phyloP scores from a whole-genome alignment of 805 yeast genomes.

The Lachancea fermentati region DNA sequence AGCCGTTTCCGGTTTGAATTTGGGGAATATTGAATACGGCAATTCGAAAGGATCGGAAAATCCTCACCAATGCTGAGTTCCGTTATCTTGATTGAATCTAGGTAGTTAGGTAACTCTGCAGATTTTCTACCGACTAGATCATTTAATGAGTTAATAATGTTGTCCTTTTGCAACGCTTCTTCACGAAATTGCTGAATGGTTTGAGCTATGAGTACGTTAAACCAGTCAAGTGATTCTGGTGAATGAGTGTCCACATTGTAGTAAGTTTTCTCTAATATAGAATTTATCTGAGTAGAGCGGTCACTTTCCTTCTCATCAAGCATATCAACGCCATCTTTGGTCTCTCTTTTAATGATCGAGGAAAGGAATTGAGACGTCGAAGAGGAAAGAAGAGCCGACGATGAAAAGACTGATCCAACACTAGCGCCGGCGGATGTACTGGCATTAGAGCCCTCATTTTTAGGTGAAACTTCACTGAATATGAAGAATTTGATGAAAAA shows the following conservation, averaged over 20 bases:
- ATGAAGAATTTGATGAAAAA: constrained; percentile 71
- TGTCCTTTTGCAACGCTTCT: constrained; percentile 84
- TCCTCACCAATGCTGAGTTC: constrained; percentile 92
- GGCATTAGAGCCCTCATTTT: constrained; percentile 26
- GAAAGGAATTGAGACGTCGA: constrained; percentile 12
- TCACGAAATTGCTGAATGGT: constrained; percentile 77
- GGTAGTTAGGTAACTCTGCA: constrained; percentile 65
- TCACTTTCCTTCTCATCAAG: constrained; percentile 24
- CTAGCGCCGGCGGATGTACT: constrained; percentile 25
- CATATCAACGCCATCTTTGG: constrained; percentile 18
- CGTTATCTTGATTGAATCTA: constrained; percentile 71
- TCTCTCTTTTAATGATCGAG: constrained; percentile 30
- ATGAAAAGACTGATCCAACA: constrained; percentile 12
- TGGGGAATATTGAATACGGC: constrained; percentile 64
- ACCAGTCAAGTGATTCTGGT: constrained; percentile 94
- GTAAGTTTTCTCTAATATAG: constrained; percentile 83
- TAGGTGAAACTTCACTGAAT: constrained; percentile 54
- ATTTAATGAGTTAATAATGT: constrained; percentile 73
- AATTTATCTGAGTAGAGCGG: constrained; percentile 27
- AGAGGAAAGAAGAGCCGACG: constrained; percentile 12
- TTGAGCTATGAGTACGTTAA: constrained; percentile 90
- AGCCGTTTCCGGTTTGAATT: constrained; percentile 42
- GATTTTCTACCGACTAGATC: constrained; percentile 47
- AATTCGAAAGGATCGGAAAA: constrained; percentile 91
- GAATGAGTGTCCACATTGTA: constrained; percentile 84